Evolutionary conservation across 768 basidiomycete genomes (phyloP).

Genomic region (Hemileccinum impolitum): DNA sequence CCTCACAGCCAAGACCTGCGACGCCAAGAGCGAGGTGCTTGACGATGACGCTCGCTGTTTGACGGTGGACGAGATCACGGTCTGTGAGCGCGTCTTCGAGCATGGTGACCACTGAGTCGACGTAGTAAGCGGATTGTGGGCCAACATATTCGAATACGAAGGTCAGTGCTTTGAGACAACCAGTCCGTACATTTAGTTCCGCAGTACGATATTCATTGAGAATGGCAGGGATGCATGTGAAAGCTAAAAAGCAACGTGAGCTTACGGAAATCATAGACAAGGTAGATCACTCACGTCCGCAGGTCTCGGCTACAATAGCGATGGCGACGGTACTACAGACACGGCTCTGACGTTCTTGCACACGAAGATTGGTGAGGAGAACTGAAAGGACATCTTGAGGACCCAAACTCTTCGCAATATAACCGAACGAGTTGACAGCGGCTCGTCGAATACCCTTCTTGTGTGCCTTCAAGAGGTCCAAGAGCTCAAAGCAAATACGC

Average conservation of each 20-base stretch:
- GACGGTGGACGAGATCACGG: slow-evolving; percentile 96
- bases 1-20: slow-evolving; percentile 95
- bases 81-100: slow-evolving; percentile 98
- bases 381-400: slow-evolving; percentile 98
- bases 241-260: slow-evolving; percentile 47
- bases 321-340: slow-evolving; percentile 99
- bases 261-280: not conserved
- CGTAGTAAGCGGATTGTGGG: slow-evolving; percentile 93
- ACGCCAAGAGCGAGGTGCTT: slow-evolving; percentile 97
- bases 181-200: slow-evolving; percentile 97
- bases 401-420: slow-evolving; percentile 98
- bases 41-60: slow-evolving; percentile 97
- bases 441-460: slow-evolving; percentile 99
- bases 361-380: slow-evolving; percentile 91
- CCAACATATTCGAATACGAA: slow-evolving; percentile 99
- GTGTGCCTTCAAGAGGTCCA: slow-evolving; percentile 96
- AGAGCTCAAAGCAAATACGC: slow-evolving; percentile 98
- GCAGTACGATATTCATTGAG: slow-evolving; percentile 98
- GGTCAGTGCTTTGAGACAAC: slow-evolving; percentile 96
- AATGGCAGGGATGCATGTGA: slow-evolving; percentile 98
- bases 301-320: slow-evolving; percentile 92
- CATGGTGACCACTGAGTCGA: slow-evolving; percentile 96
- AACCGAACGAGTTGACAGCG: slow-evolving; percentile 98
- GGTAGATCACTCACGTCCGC: slow-evolving; percentile 51
- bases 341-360: slow-evolving; percentile 98